Evolutionary conservation across 2,329 filamentous ascomycete species (phyloP), one percentile per base, ranked within the genome.

Genomic region (Sporothrix euskadiensis): DNA sequence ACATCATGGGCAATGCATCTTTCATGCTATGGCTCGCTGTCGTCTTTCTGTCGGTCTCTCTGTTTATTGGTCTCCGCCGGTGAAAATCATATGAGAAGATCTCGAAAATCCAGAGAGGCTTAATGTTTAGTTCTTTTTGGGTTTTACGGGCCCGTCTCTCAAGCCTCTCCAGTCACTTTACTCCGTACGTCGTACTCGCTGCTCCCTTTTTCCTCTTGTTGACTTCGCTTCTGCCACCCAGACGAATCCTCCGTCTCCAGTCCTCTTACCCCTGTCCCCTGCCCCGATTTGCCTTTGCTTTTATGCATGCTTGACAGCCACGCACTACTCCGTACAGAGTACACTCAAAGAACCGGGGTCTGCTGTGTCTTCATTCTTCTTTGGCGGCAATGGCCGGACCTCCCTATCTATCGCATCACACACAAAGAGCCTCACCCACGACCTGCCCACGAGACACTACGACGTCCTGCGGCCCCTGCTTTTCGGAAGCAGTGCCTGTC

Each of bases 61-160:
- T 65, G 59, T 26, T 10, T 19, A 26, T 65, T n/a, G 10, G 32
- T 59, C 69, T 30, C 54, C 52, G 14, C 39, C 52, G 39, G n/a
- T 65, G 30, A 39, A 61, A 71, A 65, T 65, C 57, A 71, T 71
- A 54, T 26, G 47, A 7, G 44, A 35, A 39, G 39, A 72, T 57
- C 71, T 39, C 5, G 39, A 26, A 68, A 59, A 72, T 68, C 71
- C 22, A n/a, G 59, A 69, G 71, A 72, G 63, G 71, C 71, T 69
- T 72, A 6, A 52, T 22, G 26, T 26, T 26, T 26, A 26, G 26
- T 68, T 5, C 32, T 66, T 12, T 72, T 35, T 4, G 12, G 10
- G 52, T 44, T 19, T 19, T 4, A 8, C 14, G 14, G 7, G 26
- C 16, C n/a, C 49, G n/a, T 10, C 35, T 69, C 66, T 19, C 44